Conservation (phyloP, 1,284 basidiomycete genomes). For the Ganoderma lingzhi region DNA sequence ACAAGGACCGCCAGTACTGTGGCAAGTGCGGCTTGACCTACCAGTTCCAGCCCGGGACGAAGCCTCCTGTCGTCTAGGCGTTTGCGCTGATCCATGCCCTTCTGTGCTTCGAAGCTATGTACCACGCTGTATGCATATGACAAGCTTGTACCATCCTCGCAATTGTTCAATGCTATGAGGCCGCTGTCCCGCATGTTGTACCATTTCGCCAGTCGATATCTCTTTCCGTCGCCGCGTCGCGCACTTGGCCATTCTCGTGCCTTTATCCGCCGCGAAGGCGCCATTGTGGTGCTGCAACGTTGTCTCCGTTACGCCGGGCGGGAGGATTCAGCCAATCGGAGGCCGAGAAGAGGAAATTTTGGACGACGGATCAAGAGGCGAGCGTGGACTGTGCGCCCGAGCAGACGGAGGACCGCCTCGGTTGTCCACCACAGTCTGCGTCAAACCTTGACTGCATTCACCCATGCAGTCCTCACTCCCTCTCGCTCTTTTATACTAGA, state of each 20-base stretch:
- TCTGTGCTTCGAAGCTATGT: conserved; percentile 28
- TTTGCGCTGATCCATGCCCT: conserved; percentile 25
- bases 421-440: conserved; percentile 16
- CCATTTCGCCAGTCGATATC: neutral
- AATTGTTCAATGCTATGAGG: conserved; percentile 28
- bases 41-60: conserved; percentile 85
- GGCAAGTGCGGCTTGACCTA: conserved; percentile 94
- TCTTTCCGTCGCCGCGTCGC: too few species aligned
- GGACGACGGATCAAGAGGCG: conserved; percentile 13
- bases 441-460: conserved; percentile 17
- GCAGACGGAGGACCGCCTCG: conserved; percentile 25
- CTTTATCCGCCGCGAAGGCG: neutral
- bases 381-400: conserved; percentile 16
- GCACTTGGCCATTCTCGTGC: neutral
- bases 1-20: conserved; percentile 95
- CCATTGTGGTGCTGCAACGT: neutral
- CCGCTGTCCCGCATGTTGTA: conserved; percentile 11
- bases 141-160: conserved; percentile 20
- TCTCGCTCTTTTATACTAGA: neutral
- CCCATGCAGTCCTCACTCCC: neutral
- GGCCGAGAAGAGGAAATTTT: conserved; percentile 22
- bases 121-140: conserved; percentile 35
- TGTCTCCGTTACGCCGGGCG: neutral
- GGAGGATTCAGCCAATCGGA: conserved; percentile 27
- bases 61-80: conserved; percentile 71